Base-by-base conservation (phyloP, 2,329 filamentous ascomycete genomes). In the Rhinocladiella similis region DNA sequence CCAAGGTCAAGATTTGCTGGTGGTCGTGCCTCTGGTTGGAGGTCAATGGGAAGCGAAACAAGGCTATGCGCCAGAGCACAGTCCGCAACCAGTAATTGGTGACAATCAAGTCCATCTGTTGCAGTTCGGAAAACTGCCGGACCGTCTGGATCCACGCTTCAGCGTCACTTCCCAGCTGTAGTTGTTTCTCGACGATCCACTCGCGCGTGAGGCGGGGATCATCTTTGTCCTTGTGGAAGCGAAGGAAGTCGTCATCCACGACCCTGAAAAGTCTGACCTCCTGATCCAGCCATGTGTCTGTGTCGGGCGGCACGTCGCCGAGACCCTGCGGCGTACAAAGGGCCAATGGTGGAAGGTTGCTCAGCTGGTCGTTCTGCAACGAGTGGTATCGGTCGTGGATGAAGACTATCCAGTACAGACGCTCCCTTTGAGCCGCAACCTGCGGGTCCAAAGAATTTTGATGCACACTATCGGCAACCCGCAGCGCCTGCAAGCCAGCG, bases 331-430 rank as follows among this genome's bases (percentile, higher is more conserved):
- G 25, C 7, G 25, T 27, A 27, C 25, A 27, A 7, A 27, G 7
- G 0, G 75, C 76, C 5, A 74, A 65, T 2, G 64, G 65, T 10
- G 67, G 66, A n/a, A 77, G 67, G 12, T 73, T 70, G 5, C 18
- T 13, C 22, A 48, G 13, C 14, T 27, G 46, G 14, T 19, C 12
- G 14, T 14, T 29, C 9, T 14, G 25, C 25, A 83, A 77, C 33
- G 77, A 77, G n/a, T 80, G 64, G 63, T 83, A 84, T 14, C 82
- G 76, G 63, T 83, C 81, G 57, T 83, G 80, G 29, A 83, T 80
- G 61, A 79, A 83, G 12, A 75, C 75, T 60, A 82, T 75, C 80
- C 81, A 83, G 65, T 83, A 83, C 0, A 82, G 67, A 3, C 81
- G 72, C 58, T 81, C 78, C 48, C 77, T 65, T 49, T 72, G 69